Conservation (phyloP, 805 yeast genomes). For the Starmerella stigmatis region DNA sequence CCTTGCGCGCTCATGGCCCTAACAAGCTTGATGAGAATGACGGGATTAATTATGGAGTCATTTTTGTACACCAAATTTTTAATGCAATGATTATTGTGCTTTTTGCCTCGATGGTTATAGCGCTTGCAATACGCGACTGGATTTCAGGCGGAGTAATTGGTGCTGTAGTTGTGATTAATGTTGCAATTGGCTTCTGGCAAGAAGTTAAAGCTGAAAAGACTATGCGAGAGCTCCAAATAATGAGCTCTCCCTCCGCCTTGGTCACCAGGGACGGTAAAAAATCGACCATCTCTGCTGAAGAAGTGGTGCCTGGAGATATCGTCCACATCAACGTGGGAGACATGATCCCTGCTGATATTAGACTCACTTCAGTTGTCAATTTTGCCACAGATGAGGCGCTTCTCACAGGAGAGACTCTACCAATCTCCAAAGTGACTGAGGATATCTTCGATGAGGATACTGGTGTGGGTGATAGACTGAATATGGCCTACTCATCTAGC, state of each 20-base stretch:
- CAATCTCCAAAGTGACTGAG: slow-evolving; percentile 45
- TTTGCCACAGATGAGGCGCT: slow-evolving; percentile 83
- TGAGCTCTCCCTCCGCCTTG: slow-evolving; percentile 61
- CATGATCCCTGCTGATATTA: slow-evolving; percentile 86
- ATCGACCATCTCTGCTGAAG: slow-evolving; percentile 47
- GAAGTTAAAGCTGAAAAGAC: slow-evolving; percentile 69
- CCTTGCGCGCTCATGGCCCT: slow-evolving; percentile 38
- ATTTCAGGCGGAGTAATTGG: slow-evolving; percentile 74
- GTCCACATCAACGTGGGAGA: slow-evolving; percentile 86
- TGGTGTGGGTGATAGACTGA: slow-evolving; percentile 56
- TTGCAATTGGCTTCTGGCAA: slow-evolving; percentile 57
- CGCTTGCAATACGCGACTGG: slow-evolving; percentile 66
- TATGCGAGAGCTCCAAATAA: slow-evolving; percentile 58
- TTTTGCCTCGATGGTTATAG: slow-evolving; percentile 56
- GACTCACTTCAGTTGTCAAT: slow-evolving; percentile 68
- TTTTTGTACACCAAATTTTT: slow-evolving; percentile 55
- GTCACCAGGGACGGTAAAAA: slow-evolving; percentile 54
- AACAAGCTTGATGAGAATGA: slow-evolving; percentile 54
- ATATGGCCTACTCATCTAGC: slow-evolving; percentile 62
- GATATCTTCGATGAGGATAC: slow-evolving; percentile 33
- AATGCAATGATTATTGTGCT: slow-evolving; percentile 73
- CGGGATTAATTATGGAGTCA: slow-evolving; percentile 43
- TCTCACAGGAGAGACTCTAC: slow-evolving; percentile 76
- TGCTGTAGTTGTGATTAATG: slow-evolving; percentile 53
- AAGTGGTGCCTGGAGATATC: slow-evolving; percentile 68